Evolutionary conservation across 106 monocot species (phyloP).

Genomic region (Apostasia ramifera): DNA sequence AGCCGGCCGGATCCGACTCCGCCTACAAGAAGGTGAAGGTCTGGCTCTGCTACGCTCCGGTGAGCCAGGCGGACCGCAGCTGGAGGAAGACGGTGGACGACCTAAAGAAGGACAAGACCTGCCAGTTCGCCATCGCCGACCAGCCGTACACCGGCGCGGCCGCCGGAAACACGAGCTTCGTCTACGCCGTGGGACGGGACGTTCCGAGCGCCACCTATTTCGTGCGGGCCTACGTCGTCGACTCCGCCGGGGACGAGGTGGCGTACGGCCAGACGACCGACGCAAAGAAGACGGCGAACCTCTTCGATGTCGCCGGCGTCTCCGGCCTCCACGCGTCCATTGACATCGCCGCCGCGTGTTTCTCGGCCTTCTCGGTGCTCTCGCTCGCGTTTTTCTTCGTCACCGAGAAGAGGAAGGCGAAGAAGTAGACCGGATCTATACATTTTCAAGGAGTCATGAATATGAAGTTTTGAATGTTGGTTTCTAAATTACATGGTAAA

Average conservation of each 20-base stretch:
- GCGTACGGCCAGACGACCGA: constrained; percentile 38
- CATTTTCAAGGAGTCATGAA: too few relatives aligned
- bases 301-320: constrained; percentile 26
- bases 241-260: constrained; percentile 24
- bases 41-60: constrained; percentile 69
- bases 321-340: constrained; percentile 24
- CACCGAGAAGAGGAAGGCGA: constrained; percentile 29
- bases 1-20: constrained; percentile 12
- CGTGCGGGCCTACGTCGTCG: constrained; percentile 42
- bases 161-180: not conserved
- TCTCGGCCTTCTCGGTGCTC: constrained; percentile 41
- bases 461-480: too few relatives aligned
- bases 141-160: constrained; percentile 9
- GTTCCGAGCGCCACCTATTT: constrained; percentile 56
- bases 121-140: constrained; percentile 50
- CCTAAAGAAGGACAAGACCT: constrained; percentile 79
- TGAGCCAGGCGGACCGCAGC: constrained; percentile 69
- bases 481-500: too few relatives aligned
- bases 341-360: constrained; percentile 38
- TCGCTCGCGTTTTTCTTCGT: constrained; percentile 27
- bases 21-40: constrained; percentile 61
- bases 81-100: constrained; percentile 70
- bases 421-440: too few relatives aligned
- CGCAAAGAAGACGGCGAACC: constrained; percentile 21
- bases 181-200: constrained; percentile 22